Conservation (phyloP, 2,329 filamentous ascomycete species). For the Sporothrix brunneoviolacea region DNA sequence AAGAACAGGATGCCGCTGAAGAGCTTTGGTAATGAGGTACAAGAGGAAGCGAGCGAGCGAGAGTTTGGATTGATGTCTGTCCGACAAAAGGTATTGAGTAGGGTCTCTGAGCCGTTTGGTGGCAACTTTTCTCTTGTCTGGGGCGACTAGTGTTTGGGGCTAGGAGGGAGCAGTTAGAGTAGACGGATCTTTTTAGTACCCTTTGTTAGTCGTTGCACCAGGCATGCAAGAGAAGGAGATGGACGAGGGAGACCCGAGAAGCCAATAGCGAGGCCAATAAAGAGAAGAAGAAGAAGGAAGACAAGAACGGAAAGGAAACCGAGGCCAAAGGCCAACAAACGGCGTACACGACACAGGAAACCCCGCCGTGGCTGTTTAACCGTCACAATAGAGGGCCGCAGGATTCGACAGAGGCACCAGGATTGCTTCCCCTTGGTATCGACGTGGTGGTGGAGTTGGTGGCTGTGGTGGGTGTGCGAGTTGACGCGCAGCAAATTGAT, state of each 20-base stretch:
- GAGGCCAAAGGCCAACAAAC: not conserved
- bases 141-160: conserved; percentile 14
- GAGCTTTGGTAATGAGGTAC: not conserved
- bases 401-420: too few species aligned
- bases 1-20: too few species aligned
- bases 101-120: too few species aligned
- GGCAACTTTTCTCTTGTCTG: conserved; percentile 6
- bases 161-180: conserved; percentile 10
- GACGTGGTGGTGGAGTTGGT: not conserved
- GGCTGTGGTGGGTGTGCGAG: not conserved
- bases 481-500: not conserved
- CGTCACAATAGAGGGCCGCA: not conserved
- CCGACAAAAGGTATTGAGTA: too few species aligned
- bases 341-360: not conserved
- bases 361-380: too few species aligned
- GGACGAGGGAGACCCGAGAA: not conserved
- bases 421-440: too few species aligned
- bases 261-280: not conserved
- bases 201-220: not conserved
- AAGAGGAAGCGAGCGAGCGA: not conserved
- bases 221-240: not conserved
- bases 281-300: not conserved
- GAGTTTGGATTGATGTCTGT: not conserved
- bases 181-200: conserved; percentile 1
- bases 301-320: not conserved